Conservation (phyloP, 306 rosid species). For the Vachellia collinsii region DNA sequence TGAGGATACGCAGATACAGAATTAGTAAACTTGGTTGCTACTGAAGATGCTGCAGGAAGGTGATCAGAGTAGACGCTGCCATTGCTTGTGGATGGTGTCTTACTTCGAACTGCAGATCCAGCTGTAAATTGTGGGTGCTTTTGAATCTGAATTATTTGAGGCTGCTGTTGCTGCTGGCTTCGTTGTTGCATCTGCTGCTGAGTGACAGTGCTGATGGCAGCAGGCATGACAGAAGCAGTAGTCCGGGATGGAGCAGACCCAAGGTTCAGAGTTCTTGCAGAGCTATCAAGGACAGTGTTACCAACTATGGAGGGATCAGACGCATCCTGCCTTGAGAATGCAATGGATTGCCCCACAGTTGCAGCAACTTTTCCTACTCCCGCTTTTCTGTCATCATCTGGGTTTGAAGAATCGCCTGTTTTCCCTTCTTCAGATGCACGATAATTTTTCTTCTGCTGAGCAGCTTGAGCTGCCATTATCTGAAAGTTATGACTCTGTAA, state of each 20-base stretch:
- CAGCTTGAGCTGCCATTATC: constrained; percentile 68
- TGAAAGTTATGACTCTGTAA: constrained; percentile 62
- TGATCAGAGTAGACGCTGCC: constrained; percentile 74
- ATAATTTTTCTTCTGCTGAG: constrained; percentile 72
- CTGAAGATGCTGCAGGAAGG: constrained; percentile 51
- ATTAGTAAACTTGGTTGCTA: constrained; percentile 71
- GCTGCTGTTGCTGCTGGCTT: constrained; percentile 65
- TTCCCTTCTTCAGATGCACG: constrained; percentile 75
- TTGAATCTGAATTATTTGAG: constrained; percentile 57
- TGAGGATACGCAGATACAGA: constrained; percentile 70
- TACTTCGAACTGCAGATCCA: constrained; percentile 51
- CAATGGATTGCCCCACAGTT: constrained; percentile 74
- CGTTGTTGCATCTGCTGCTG: constrained; percentile 82
- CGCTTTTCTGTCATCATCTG: constrained; percentile 76
- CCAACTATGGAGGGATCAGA: constrained; percentile 63
- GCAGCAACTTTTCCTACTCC: constrained; percentile 57
- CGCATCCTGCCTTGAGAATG: constrained; percentile 75
- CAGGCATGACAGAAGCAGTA: constrained; percentile 61
- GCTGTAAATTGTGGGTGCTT: constrained; percentile 62
- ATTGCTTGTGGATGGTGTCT: constrained; percentile 68
- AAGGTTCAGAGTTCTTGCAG: constrained; percentile 61
- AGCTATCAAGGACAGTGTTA: constrained; percentile 72
- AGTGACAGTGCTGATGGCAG: constrained; percentile 42
- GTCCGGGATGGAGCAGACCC: constrained; percentile 59
- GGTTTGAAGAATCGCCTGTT: constrained; percentile 56